These are phyloP conservation scores for Fusarium sp. DNA, from an alignment of 2,329 filamentous ascomycete genomes.

Conservation along the genomic window DNA sequence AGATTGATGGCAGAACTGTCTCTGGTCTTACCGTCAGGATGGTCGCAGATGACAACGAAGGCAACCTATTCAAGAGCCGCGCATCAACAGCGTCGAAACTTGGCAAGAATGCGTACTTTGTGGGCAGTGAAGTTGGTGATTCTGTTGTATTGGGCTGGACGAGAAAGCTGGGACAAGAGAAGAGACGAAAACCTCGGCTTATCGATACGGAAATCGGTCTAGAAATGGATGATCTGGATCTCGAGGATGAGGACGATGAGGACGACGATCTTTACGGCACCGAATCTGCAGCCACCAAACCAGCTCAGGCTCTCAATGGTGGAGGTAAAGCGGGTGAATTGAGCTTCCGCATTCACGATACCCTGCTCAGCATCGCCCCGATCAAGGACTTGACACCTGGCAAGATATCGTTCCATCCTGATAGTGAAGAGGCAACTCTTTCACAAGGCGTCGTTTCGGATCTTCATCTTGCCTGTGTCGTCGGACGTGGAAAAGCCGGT, in stretches of 20 bases:
- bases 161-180: slow-evolving; percentile 71
- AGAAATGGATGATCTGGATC: slow-evolving; percentile 64
- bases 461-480: slow-evolving; percentile 69
- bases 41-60: slow-evolving; percentile 72
- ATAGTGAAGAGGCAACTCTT: slow-evolving; percentile 58
- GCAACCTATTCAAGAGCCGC: slow-evolving; percentile 68
- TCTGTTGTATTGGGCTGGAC: slow-evolving; percentile 86
- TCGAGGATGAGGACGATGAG: slow-evolving; percentile 72
- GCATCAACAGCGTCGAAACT: slow-evolving; percentile 78
- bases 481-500: slow-evolving; percentile 74
- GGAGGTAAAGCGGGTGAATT: slow-evolving; percentile 70
- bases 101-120: slow-evolving; percentile 77
- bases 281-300: slow-evolving; percentile 73
- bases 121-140: slow-evolving; percentile 87
- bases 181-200: slow-evolving; percentile 72
- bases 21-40: slow-evolving; percentile 82
- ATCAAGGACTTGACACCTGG: slow-evolving; percentile 81
- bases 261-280: slow-evolving; percentile 70
- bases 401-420: slow-evolving; percentile 58
- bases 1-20: slow-evolving; percentile 89
- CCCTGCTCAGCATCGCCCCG: slow-evolving; percentile 80
- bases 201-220: slow-evolving; percentile 65
- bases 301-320: slow-evolving; percentile 54
- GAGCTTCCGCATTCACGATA: slow-evolving; percentile 81
- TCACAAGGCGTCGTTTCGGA: slow-evolving; percentile 63